Conservation (phyloP, 2,329 filamentous ascomycete genomes). For the Nothophaeocryptopus gaeumannii region DNA sequence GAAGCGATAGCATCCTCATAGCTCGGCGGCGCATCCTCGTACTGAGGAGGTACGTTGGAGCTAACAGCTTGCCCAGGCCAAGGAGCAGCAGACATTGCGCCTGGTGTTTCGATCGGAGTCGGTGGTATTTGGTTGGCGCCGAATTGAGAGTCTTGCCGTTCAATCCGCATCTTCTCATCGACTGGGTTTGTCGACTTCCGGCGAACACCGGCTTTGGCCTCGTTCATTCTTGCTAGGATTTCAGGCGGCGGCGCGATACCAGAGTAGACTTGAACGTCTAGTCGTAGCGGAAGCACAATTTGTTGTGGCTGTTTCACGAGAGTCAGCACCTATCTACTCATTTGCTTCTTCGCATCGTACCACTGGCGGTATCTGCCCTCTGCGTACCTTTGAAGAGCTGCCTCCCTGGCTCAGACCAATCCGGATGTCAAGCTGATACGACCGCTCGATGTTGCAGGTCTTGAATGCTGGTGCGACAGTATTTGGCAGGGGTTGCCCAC, state of each 20-base stretch:
- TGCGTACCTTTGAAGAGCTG: slow-evolving; percentile 44
- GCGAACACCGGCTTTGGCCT: slow-evolving; percentile 20
- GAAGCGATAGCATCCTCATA: slow-evolving; percentile 92
- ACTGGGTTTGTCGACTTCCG: slow-evolving; percentile 23
- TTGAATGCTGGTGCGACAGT: slow-evolving; percentile 83
- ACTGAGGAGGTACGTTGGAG: slow-evolving; percentile 13
- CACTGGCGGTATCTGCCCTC: slow-evolving; percentile 21
- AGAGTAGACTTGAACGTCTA: slow-evolving; percentile 79
- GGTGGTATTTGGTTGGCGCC: slow-evolving; percentile 27
- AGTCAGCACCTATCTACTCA: background rate
- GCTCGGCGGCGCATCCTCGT: slow-evolving; percentile 72
- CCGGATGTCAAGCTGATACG: slow-evolving; percentile 79
- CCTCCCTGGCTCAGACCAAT: slow-evolving; percentile 74
- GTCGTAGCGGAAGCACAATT: slow-evolving; percentile 73
- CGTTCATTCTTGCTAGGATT: slow-evolving; percentile 65
- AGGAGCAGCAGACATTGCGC: slow-evolving; percentile 5
- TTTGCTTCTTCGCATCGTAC: slow-evolving; percentile 12
- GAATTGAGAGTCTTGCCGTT: slow-evolving; percentile 25
- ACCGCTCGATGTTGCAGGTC: slow-evolving; percentile 80
- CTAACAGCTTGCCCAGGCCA: slow-evolving; percentile 17
- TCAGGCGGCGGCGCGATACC: slow-evolving; percentile 78
- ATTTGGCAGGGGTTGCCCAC: slow-evolving; percentile 68
- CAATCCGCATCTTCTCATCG: slow-evolving; percentile 26
- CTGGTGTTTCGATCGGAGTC: slow-evolving; percentile 22
- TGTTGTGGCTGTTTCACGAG: slow-evolving; percentile 51